Evolutionary conservation across 140 eudicot genomes (phyloP), one percentile per base, ranked within the genome.

Genomic region (Anethum foeniculum): DNA sequence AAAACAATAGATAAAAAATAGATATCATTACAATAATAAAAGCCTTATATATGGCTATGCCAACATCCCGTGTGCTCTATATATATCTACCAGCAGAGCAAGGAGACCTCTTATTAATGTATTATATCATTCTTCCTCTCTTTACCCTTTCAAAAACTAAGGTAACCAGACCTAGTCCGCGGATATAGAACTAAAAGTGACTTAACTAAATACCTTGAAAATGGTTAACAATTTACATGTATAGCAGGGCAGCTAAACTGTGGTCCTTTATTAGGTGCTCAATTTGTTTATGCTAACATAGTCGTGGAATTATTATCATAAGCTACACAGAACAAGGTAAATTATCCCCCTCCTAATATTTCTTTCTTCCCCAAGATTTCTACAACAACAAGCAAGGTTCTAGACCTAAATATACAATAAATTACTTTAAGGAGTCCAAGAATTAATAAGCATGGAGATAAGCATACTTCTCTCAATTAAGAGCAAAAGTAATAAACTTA

Each of bases 401-500:
- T 67, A 30, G 41, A 11, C 30, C 1, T 41, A 32, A 68, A 16
- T 18, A 68, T 28, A 32, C 74, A 4, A 5, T 34, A 21, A 68
- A 19, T 39, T 36, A 21, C 48, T 72, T 39, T 18, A 38, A 38
- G n/a, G 38, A 69, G 27, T 71, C 7, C 46, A 21, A 19, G 16
- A 71, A 71, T 0, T 19, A 38, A 30, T 6, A 68, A 67, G 74
- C 47, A 38, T 13, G 23, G 15, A 71, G 23, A 62, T 72, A 10
- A 74, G 8, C 78, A 3, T 25, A n/a, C 30, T 74, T 74, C 78
- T 44, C 54, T 44, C 16, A 43, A 1, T 74, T 25, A 3, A 0
- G 18, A 44, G 28, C 46, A 28, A 15, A 85, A 32, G 36, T 34
- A 58, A 71, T 75, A 64, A 41, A 89, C 95, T 86, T 88, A 93